A percentile compares a stretch with the other conserved stretches of the same genome.
phyloP scores from a whole-genome alignment of 2,329 filamentous ascomycete species.

The Hypoxylon sp. region DNA sequence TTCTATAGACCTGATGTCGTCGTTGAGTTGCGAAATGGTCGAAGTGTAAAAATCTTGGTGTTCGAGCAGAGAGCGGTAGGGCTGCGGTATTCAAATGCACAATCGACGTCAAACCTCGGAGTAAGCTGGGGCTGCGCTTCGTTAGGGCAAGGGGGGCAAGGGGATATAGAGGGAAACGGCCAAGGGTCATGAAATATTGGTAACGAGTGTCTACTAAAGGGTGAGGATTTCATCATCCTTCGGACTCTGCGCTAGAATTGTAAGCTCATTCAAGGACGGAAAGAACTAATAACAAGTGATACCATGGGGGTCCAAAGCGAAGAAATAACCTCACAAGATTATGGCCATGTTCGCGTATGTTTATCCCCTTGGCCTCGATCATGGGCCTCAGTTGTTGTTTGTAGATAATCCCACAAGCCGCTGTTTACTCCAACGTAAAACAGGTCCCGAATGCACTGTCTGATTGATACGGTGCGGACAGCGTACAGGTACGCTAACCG shows the following conservation, averaged over 20 bases:
- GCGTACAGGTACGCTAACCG: background rate
- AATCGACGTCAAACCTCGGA: constrained; percentile 23
- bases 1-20: constrained; percentile 11
- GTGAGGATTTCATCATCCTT: constrained; percentile 24
- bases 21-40: constrained; percentile 5
- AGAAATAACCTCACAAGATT: constrained; percentile 11
- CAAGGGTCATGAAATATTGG: constrained; percentile 11
- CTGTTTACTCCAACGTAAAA: constrained; percentile 19
- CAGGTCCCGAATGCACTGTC: background rate
- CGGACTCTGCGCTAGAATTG: constrained; percentile 16
- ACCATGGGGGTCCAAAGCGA: constrained; percentile 11
- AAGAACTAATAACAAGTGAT: constrained; percentile 2
- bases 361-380: constrained; percentile 27
- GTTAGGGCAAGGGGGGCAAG: constrained; percentile 16
- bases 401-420: constrained; percentile 17
- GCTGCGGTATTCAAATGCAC: constrained; percentile 26
- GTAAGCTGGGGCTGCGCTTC: constrained; percentile 25
- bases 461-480: background rate
- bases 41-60: constrained; percentile 4
- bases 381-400: constrained; percentile 31
- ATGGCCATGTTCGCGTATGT: constrained; percentile 33
- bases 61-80: constrained; percentile 3
- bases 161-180: constrained; percentile 8
- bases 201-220: constrained; percentile 10
- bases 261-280: constrained; percentile 15